A percentile compares a stretch with the other conserved stretches of the same genome.
Conservation (phyloP, 73 alveolate genomes). For the Paramecium pentaurelia region DNA sequence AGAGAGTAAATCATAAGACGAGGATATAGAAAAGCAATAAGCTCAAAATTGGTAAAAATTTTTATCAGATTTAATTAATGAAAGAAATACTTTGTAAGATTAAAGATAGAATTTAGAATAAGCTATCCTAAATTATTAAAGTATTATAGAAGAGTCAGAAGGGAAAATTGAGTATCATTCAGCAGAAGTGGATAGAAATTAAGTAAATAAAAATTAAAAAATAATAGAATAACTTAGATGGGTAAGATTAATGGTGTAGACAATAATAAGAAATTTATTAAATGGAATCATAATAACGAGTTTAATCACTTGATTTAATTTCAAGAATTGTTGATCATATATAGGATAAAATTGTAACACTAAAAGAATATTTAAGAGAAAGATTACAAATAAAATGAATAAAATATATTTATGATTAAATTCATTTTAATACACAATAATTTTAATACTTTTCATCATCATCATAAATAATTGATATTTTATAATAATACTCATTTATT, state of each 20-base stretch:
- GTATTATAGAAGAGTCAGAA: conserved; percentile 39
- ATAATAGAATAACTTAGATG: conserved; percentile 7
- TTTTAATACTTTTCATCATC: background rate
- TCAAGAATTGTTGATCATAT: conserved; percentile 41
- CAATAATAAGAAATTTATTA: conserved; percentile 2
- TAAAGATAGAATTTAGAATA: conserved; percentile 43
- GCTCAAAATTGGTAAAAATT: conserved; percentile 1
- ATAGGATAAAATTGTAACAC: conserved; percentile 25
- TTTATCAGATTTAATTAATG: conserved; percentile 7
- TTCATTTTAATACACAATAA: background rate
- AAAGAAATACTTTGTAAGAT: conserved; percentile 34
- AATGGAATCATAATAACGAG: conserved; percentile 31
- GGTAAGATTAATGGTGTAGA: conserved; percentile 42
- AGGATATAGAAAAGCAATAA: conserved; percentile 24
- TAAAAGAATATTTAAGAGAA: conserved; percentile 6
- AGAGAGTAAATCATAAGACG: conserved; percentile 25
- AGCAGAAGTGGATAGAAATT: conserved; percentile 15
- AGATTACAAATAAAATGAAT: background rate
- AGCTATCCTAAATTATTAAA: conserved; percentile 37
- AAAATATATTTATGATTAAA: no score
- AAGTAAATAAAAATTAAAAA: background rate
- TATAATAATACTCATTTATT: no score
- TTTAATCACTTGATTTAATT: background rate
- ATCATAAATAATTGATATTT: background rate
- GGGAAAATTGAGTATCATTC: conserved; percentile 30